Percentiles rank a stretch among this genome's conserved stretches.
Evolutionary conservation across 345 rosid species (phyloP).

Genomic region (Alliaria petiolata): DNA sequence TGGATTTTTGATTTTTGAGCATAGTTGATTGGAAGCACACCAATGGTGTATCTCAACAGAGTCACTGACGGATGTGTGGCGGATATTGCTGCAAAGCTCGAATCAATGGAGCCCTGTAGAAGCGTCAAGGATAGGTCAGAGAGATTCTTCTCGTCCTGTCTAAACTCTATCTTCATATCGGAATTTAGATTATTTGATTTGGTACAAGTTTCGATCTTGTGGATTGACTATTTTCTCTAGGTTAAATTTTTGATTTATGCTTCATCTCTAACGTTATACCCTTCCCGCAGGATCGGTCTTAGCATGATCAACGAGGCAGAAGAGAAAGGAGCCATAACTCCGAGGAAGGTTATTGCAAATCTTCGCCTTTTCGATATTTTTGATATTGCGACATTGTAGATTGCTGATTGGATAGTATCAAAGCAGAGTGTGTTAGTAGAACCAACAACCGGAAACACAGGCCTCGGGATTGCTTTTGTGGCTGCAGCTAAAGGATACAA

Average conservation of each 20-base stretch:
- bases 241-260: neutral
- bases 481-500: slow-evolving; percentile 86
- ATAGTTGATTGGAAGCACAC: slow-evolving; percentile 90
- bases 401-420: slow-evolving; percentile 5
- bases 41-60: slow-evolving; percentile 90
- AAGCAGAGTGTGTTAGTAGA: slow-evolving; percentile 71
- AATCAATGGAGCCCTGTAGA: slow-evolving; percentile 94
- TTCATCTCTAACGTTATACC: too few relatives aligned
- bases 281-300: slow-evolving; percentile 61
- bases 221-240: neutral
- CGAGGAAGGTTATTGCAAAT: slow-evolving; percentile 55
- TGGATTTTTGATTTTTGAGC: neutral
- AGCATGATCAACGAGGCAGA: slow-evolving; percentile 88
- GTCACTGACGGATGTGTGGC: slow-evolving; percentile 72
- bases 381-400: neutral
- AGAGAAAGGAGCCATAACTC: slow-evolving; percentile 70
- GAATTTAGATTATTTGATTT: too few relatives aligned
- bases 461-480: slow-evolving; percentile 86
- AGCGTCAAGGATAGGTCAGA: slow-evolving; percentile 88
- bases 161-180: too few relatives aligned
- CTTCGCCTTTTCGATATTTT: neutral
- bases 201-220: too few relatives aligned
- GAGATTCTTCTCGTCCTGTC: slow-evolving; percentile 4
- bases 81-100: slow-evolving; percentile 91
- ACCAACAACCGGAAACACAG: slow-evolving; percentile 90